Evolutionary conservation across 306 rosid species (phyloP).

Genomic region (Fragaria nilgerrensis): DNA sequence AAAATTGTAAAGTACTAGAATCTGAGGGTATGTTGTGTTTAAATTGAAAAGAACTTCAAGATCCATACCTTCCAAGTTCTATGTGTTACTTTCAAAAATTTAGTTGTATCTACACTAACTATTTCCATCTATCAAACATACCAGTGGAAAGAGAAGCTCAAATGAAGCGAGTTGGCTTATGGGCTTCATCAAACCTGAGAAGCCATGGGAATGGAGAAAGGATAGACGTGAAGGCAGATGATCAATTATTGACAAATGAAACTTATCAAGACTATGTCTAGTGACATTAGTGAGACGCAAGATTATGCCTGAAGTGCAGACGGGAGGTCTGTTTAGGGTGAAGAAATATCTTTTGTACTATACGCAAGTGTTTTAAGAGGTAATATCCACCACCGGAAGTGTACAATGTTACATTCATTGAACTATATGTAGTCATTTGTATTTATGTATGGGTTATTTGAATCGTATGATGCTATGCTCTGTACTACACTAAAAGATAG

Average conservation of each 20-base stretch:
- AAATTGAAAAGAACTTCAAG: neutral
- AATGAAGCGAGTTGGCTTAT: slow-evolving; percentile 63
- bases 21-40: neutral
- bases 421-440: neutral
- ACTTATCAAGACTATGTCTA: neutral
- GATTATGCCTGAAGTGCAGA: neutral
- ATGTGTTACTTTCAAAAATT: neutral
- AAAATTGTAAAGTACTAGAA: neutral
- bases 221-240: slow-evolving; percentile 41
- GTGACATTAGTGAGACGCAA: neutral
- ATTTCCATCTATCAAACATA: neutral
- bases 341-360: neutral
- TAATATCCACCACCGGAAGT: neutral
- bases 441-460: neutral
- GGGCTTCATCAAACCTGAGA: slow-evolving; percentile 84
- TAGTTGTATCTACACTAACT: neutral
- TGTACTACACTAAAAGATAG: neutral
- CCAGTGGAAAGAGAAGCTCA: slow-evolving; percentile 77
- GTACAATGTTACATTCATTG: neutral
- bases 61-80: neutral
- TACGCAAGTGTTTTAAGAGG: neutral
- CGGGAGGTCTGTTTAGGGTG: neutral
- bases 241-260: neutral
- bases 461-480: neutral
- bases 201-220: slow-evolving; percentile 97